These are phyloP conservation scores for Solanum aculeatissimum DNA, from an alignment of 305 asterid genomes.

Conservation along the genomic window DNA sequence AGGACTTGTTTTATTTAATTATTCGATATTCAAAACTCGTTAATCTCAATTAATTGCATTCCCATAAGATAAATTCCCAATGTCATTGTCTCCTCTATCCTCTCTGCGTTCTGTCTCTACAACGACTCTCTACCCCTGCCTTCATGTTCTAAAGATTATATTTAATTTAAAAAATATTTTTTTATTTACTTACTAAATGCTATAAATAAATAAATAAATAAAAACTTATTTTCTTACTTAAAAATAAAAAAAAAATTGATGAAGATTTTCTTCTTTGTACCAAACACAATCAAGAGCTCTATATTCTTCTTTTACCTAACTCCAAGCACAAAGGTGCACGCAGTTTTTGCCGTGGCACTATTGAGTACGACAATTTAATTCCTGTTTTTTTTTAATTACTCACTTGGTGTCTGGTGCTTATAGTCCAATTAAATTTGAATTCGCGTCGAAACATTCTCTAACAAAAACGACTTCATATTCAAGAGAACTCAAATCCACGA, in stretches of 20 bases:
- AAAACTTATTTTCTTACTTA: too few relatives aligned
- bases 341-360: background rate
- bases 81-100: background rate
- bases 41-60: background rate
- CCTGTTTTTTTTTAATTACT: too few relatives aligned
- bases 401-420: too few relatives aligned
- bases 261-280: background rate
- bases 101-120: background rate
- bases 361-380: background rate
- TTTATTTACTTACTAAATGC: background rate
- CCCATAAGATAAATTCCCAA: too few relatives aligned
- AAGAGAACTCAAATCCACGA: too few relatives aligned
- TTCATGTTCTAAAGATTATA: too few relatives aligned
- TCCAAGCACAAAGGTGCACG: background rate
- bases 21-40: background rate
- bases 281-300: background rate
- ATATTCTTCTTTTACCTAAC: conserved; percentile 7
- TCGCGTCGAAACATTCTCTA: too few relatives aligned
- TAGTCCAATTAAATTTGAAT: too few relatives aligned
- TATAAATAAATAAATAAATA: too few relatives aligned
- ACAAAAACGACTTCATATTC: too few relatives aligned
- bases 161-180: background rate
- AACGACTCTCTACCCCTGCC: too few relatives aligned
- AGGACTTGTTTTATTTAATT: background rate
- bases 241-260: too few relatives aligned